Base-by-base conservation (phyloP, 2,329 filamentous ascomycete species). In the Pseudogymnoascus sp. region DNA sequence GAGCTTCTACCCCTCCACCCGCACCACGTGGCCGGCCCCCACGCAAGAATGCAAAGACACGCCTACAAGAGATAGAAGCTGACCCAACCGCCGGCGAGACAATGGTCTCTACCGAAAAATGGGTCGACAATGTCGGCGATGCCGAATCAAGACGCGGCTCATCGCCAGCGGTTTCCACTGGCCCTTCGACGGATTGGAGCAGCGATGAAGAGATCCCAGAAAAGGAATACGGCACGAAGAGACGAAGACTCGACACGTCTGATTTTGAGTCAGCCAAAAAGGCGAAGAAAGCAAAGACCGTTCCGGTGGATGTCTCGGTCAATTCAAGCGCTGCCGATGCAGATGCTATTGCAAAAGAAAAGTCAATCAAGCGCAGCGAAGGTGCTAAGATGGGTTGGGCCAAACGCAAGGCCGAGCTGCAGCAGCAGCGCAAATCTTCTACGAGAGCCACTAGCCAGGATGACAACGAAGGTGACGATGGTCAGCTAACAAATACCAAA, bases 1-100 rank as follows among this genome's bases (percentile, higher is more conserved):
- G 46, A 66, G 66, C 40, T 66, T 67, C 1, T 73, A 73, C 62
- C 65, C 69, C 38, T 72, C 71, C 38, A 72, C 9, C 38, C 16
- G 34, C 59, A 25, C 59, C 59, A 5, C 21, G 59, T 21, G 38
- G 36, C 21, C 34, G 38, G 2, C 59, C 34, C 21, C 59, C 59
- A 16, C 59, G 59, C 34, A 60, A 60, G 38, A 42, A 60, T 60
- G 59, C 59, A 40, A 60, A 60, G 59, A 60, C 59, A 12, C 59
- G 59, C 14, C 36, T 60, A 5, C 59, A 60, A 40, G 36, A 38
- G 36, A 38, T 60, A 12, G 59, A 60, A 25, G 59, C 59, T 7
- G 59, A 60, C n/a, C 59, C 59, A 18, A 60, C 59, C 12, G 59
- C 59, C 11, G 34, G 36, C n/a, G 59, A 60, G n/a, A 60, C 59